Evolutionary conservation across 2,329 filamentous ascomycete species (phyloP).

Genomic region (Biscogniauxia sp.): DNA sequence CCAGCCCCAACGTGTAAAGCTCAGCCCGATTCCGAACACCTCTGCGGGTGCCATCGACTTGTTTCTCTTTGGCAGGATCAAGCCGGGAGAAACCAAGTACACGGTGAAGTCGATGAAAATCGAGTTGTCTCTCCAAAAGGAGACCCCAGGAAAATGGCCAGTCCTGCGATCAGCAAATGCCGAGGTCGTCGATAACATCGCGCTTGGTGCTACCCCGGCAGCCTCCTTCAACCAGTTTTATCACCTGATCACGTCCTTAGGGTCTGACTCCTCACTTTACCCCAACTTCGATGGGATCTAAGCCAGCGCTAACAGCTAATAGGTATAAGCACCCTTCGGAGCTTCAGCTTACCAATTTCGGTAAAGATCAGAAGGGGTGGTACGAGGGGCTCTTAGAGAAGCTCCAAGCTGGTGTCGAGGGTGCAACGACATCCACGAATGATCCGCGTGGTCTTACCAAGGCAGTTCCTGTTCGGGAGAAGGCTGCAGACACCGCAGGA

Average conservation of each 20-base stretch:
- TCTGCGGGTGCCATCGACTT: slow-evolving; percentile 53
- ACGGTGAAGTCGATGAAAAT: slow-evolving; percentile 75
- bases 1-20: slow-evolving; percentile 19
- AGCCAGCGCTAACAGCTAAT: slow-evolving; percentile 8
- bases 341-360: slow-evolving; percentile 19
- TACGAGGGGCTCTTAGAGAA: slow-evolving; percentile 22
- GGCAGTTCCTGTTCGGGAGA: neutral
- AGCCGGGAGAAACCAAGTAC: slow-evolving; percentile 57
- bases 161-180: slow-evolving; percentile 46
- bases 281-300: neutral
- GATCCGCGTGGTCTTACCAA: neutral
- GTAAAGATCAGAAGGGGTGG: slow-evolving; percentile 19
- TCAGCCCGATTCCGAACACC: slow-evolving; percentile 49
- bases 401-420: slow-evolving; percentile 24
- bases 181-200: slow-evolving; percentile 28
- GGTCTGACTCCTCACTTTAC: slow-evolving; percentile 18
- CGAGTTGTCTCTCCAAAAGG: slow-evolving; percentile 72
- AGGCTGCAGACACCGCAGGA: slow-evolving; percentile 7
- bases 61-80: slow-evolving; percentile 64
- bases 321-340: slow-evolving; percentile 22
- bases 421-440: slow-evolving; percentile 6
- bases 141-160: slow-evolving; percentile 66
- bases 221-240: slow-evolving; percentile 21
- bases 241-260: slow-evolving; percentile 15
- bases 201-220: slow-evolving; percentile 10